Evolutionary conservation across 108 stramenopile species (phyloP), one percentile per base, ranked within the genome.

Genomic region (Licmophora abbreviata): DNA sequence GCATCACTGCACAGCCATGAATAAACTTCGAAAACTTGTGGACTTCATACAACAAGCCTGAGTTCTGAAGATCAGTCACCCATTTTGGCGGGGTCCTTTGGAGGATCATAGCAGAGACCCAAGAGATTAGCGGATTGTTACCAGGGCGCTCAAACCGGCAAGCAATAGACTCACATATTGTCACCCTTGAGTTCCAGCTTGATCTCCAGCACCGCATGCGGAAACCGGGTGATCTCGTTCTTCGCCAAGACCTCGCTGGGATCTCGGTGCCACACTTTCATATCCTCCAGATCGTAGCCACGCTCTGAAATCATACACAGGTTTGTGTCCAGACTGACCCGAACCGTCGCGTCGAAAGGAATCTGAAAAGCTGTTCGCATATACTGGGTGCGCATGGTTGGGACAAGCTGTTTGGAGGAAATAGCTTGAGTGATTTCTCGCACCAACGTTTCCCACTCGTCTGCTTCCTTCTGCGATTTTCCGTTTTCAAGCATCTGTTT

Each of bases 311-410:
- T 93, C 94, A 98, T 93, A 58, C 89, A 90, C 8, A 98, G 58
- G 59, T 98, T 96, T 4, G 95, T 96, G 65, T 98, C 97, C 42
- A 98, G 65, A 37, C 80, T 83, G 29, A 96, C 74, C n/a, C 97
- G 77, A 4, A 98, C 97, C 4, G 93, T 95, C 24, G 93, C 92
- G 66, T 95, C 94, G 47, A 93, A 94, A 1, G 95, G 93, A 29
- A 96, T 93, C 71, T 98, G 97, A 51, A 96, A 98, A 8, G 97
- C 97, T 4, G 94, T 95, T 12, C 97, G 75, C 91, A 92, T 94
- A 78, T 88, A 98, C 51, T 95, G 95, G 3, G 95, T 94, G 10
- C 97, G 75, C 66, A 94, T 81, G 12, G 95, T 98, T 7, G 97
- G 97, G 0, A 94, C 89, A 6, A 96, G 73, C 54, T 95, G 92